A percentile compares a stretch with the other conserved stretches of the same genome.
phyloP scores from a whole-genome alignment of 768 basidiomycete genomes.

The Tulasnella sp. region DNA sequence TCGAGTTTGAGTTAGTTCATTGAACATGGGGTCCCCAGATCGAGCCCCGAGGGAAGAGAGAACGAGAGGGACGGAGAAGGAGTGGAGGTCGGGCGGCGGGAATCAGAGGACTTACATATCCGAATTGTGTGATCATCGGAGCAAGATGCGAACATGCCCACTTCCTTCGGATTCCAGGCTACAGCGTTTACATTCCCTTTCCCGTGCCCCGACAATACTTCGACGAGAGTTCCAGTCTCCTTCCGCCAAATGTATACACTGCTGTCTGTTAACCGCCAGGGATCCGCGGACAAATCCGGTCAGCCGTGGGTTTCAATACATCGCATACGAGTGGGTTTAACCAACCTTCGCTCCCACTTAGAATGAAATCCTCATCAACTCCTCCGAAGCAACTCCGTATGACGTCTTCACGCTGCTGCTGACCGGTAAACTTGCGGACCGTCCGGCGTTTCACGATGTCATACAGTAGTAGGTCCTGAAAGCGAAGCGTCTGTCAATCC shows the following conservation, averaged over 20 bases:
- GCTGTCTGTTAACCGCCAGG: conserved; percentile 49
- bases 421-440: conserved; percentile 74
- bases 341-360: conserved; percentile 92
- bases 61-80: not conserved
- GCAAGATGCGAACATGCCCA: conserved; percentile 91
- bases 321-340: conserved; percentile 1
- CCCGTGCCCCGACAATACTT: conserved; percentile 81
- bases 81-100: not conserved
- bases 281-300: not conserved
- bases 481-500: conserved; percentile 14
- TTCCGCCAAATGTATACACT: conserved; percentile 95
- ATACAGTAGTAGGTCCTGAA: conserved; percentile 83
- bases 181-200: conserved; percentile 88
- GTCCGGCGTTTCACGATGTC: conserved; percentile 55
- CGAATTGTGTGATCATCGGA: conserved; percentile 87
- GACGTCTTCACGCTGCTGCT: conserved; percentile 70
- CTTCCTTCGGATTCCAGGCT: conserved; percentile 86
- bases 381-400: conserved; percentile 94
- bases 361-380: conserved; percentile 72
- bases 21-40: not conserved
- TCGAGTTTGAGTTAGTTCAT: not conserved
- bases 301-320: conserved; percentile 9
- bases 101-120: conserved; percentile 56
- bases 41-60: not conserved
- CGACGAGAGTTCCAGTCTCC: conserved; percentile 70